These are phyloP conservation scores for Kalaharituber pfeilii DNA, from an alignment of 2,329 filamentous ascomycete species.

Conservation along the genomic window DNA sequence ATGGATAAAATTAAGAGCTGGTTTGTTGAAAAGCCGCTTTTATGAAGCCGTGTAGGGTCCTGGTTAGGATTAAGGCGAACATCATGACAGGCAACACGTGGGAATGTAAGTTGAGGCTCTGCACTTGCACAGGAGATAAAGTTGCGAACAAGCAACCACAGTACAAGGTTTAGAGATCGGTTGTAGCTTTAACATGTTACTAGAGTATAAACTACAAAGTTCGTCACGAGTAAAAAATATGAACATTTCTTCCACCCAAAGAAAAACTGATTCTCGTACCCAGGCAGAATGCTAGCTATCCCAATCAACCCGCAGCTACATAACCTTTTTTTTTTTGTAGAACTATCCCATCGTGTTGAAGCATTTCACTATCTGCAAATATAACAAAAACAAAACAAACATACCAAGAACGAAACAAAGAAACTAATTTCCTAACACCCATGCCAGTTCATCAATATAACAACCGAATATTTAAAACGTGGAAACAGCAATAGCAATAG, in stretches of 20 bases:
- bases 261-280: neutral
- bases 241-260: neutral
- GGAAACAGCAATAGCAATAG: conserved; percentile 82
- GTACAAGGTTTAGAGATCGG: neutral
- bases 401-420: neutral
- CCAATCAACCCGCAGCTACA: too few relatives aligned
- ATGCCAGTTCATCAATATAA: neutral
- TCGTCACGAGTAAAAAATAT: neutral
- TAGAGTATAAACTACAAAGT: too few relatives aligned
- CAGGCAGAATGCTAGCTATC: too few relatives aligned
- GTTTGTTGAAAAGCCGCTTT: neutral
- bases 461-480: conserved; percentile 41
- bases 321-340: too few relatives aligned
- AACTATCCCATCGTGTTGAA: neutral
- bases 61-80: neutral
- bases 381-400: neutral
- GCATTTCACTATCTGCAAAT: neutral
- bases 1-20: neutral
- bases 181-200: neutral
- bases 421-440: neutral
- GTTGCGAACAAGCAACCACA: neutral
- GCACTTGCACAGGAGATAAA: neutral
- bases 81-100: neutral
- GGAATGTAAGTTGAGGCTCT: neutral
- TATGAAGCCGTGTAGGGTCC: neutral